Percentiles rank a stretch among this genome's conserved stretches.
phyloP scores from a whole-genome alignment of 768 basidiomycete genomes.

The Kwoniella shandongensis region DNA sequence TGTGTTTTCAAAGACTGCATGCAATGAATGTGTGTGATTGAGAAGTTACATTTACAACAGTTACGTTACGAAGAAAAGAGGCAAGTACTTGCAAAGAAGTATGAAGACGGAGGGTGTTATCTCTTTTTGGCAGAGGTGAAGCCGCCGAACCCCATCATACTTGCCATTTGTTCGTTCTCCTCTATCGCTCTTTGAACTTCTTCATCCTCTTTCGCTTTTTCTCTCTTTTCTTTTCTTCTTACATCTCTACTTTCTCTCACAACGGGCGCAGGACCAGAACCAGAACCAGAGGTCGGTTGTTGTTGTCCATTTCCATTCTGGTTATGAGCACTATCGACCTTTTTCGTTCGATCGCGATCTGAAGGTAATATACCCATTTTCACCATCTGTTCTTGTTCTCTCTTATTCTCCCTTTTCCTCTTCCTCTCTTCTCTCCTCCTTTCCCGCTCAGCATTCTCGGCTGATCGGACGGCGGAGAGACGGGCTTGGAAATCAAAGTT shows the following conservation, averaged over 20 bases:
- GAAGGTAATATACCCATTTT: constrained; percentile 56
- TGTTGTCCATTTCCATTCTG: too few relatives aligned
- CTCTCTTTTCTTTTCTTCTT: constrained; percentile 6
- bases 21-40: neutral
- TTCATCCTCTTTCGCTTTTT: constrained; percentile 5
- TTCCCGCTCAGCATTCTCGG: constrained; percentile 66
- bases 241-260: constrained; percentile 12
- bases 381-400: constrained; percentile 70
- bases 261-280: too few relatives aligned
- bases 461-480: constrained; percentile 73
- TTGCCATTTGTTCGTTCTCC: constrained; percentile 67
- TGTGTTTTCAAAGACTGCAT: too few relatives aligned
- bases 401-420: constrained; percentile 66
- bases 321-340: neutral
- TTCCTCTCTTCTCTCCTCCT: constrained; percentile 56
- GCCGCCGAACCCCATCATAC: constrained; percentile 87
- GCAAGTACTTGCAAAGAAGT: too few relatives aligned
- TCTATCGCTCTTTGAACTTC: constrained; percentile 37
- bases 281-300: too few relatives aligned
- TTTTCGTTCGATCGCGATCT: neutral
- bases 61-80: too few relatives aligned
- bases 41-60: neutral
- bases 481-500: constrained; percentile 93
- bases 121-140: constrained; percentile 61
- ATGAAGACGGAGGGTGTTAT: constrained; percentile 4